Evolutionary conservation across 2,329 filamentous ascomycete genomes (phyloP).

Genomic region (Teratosphaeria viscida): DNA sequence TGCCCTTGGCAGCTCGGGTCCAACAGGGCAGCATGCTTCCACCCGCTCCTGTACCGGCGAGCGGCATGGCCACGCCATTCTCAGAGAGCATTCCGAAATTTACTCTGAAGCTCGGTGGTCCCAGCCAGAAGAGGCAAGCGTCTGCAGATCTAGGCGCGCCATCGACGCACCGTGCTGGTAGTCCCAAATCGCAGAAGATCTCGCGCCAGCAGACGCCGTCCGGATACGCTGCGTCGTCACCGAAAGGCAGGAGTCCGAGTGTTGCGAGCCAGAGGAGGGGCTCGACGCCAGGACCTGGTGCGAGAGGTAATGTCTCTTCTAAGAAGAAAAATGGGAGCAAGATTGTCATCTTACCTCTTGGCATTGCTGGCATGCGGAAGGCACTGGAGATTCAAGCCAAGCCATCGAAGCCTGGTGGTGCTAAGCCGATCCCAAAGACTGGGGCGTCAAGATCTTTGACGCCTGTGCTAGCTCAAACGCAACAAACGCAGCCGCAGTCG

Average conservation of each 20-base stretch:
- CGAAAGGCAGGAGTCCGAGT: constrained; percentile 6
- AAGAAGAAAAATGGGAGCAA: constrained; percentile 1
- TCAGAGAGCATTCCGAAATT: constrained; percentile 2
- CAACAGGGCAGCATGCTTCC: not conserved
- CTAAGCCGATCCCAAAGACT: not conserved
- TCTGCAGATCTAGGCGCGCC: constrained; percentile 5
- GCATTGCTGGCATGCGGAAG: constrained; percentile 5
- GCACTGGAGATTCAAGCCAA: constrained; percentile 12
- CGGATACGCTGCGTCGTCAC: not conserved
- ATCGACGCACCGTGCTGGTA: constrained; percentile 8
- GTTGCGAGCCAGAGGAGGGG: constrained; percentile 4
- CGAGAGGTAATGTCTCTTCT: not conserved
- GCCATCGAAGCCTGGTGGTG: constrained; percentile 6
- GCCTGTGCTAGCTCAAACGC: constrained; percentile 1
- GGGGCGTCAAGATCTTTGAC: constrained; percentile 4
- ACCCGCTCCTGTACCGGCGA: not conserved
- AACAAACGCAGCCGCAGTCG: not conserved
- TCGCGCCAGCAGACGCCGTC: constrained; percentile 6
- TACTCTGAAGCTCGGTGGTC: constrained; percentile 2
- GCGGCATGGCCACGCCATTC: constrained; percentile 1
- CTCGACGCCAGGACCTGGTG: constrained; percentile 3
- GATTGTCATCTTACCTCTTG: constrained; percentile 4
- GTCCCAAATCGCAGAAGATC: constrained; percentile 16
- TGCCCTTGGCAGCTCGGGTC: not conserved
- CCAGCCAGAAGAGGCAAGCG: constrained; percentile 12